Conservation (phyloP, 495 filamentous ascomycete species). For the Aspergillus sclerotiicarbonarius region DNA sequence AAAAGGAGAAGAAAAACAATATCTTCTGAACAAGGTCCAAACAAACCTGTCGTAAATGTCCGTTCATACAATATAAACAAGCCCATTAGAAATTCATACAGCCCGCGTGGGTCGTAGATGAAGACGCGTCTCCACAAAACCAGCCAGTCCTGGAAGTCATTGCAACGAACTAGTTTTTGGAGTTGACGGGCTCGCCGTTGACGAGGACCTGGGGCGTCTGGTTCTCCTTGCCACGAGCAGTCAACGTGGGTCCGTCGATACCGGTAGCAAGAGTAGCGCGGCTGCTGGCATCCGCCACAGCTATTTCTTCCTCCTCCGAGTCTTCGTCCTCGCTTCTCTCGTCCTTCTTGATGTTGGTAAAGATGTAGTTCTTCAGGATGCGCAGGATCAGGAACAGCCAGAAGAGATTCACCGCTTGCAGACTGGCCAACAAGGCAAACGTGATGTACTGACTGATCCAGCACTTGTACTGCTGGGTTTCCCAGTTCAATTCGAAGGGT, state of each 20-base stretch:
- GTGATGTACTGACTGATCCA: slow-evolving; percentile 72
- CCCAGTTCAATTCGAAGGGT: slow-evolving; percentile 85
- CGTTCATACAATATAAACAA: neutral
- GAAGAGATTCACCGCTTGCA: slow-evolving; percentile 83
- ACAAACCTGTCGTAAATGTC: slow-evolving; percentile 5
- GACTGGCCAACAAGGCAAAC: slow-evolving; percentile 61
- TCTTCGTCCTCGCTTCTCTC: slow-evolving; percentile 63
- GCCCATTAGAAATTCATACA: neutral
- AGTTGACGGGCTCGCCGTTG: slow-evolving; percentile 38
- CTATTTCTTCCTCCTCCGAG: slow-evolving; percentile 42
- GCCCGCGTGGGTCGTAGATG: too few species aligned
- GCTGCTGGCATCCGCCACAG: slow-evolving; percentile 21
- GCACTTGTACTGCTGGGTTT: slow-evolving; percentile 80
- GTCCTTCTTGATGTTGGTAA: slow-evolving; percentile 50
- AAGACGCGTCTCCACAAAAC: too few species aligned
- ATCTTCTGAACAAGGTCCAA: neutral
- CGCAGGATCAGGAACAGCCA: slow-evolving; percentile 82
- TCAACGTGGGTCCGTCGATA: slow-evolving; percentile 21
- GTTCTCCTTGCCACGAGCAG: slow-evolving; percentile 35
- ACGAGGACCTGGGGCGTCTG: slow-evolving; percentile 36
- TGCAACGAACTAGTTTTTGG: slow-evolving; percentile 13
- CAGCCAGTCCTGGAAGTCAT: too few species aligned
- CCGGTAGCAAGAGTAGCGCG: slow-evolving; percentile 33
- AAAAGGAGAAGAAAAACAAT: slow-evolving; percentile 2
- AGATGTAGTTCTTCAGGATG: slow-evolving; percentile 61